Conservation (phyloP, 2,329 filamentous ascomycete species). For the Alternaria metachromatica region DNA sequence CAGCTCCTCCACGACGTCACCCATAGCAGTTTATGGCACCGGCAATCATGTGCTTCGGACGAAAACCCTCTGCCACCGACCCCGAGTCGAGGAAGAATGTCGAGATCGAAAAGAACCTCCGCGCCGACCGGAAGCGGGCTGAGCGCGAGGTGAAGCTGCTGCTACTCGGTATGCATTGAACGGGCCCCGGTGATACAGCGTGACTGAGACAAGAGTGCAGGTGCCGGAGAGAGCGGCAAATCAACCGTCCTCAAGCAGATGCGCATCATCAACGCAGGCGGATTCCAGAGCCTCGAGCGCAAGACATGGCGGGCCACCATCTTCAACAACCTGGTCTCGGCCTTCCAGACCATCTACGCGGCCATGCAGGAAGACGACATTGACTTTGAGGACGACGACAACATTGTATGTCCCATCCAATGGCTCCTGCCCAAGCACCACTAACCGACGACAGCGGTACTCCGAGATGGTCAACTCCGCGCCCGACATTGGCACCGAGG, state of each 20-base stretch:
- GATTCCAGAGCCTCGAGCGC: conserved; percentile 87
- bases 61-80: conserved; percentile 56
- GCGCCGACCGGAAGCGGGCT: conserved; percentile 86
- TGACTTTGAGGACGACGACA: conserved; percentile 77
- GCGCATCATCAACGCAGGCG: conserved; percentile 94
- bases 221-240: conserved; percentile 93
- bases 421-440: background rate
- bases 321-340: conserved; percentile 92
- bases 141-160: conserved; percentile 91
- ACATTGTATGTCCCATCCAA: conserved; percentile 66
- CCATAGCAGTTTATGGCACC: conserved; percentile 39
- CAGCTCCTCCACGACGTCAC: background rate
- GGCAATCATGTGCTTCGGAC: conserved; percentile 60
- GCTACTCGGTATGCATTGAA: conserved; percentile 74
- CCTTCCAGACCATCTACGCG: conserved; percentile 87
- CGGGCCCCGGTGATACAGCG: background rate
- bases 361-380: conserved; percentile 88
- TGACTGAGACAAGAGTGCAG: conserved; percentile 58
- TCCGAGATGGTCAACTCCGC: conserved; percentile 80
- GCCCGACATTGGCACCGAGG: conserved; percentile 81
- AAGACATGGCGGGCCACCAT: conserved; percentile 95
- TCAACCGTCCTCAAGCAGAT: conserved; percentile 98
- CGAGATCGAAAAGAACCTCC: conserved; percentile 86
- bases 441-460: conserved; percentile 65
- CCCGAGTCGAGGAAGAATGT: conserved; percentile 58